Evolutionary conservation across 1,139 yeast genomes (phyloP), one percentile per base, ranked within the genome.

Genomic region (Petasospora fabianii): DNA sequence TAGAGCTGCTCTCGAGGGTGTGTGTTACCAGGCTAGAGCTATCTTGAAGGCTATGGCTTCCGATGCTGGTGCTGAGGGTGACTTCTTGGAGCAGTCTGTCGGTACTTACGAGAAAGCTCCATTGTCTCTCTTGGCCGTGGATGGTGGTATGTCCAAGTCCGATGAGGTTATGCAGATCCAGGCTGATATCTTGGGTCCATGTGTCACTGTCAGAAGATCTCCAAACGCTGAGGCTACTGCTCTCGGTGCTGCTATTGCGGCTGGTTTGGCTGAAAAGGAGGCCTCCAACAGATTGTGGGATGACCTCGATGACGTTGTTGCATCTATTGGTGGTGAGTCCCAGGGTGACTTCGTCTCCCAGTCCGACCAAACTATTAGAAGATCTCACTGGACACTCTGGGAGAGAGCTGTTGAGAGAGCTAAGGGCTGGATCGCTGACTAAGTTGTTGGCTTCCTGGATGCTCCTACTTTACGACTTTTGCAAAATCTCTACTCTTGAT

Each of bases 101-200:
- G 59, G 59, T 38, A 49, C 61, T 29, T 62, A 63, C 38, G 67
- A 61, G 41, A 59, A 62, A 44, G 59, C 68, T 13, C 77, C 80
- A 27, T 68, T 81, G 47, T 71, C 80, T 15, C 60, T 72, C 10
- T 68, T 82, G 50, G 83, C 86, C 12, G 96, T 88, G 20, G 97
- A 90, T 60, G 97, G 97, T 43, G 97, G 97, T 52, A 84, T 90
- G 94, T 84, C 96, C 29, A 80, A 84, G 56, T 88, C 96, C 9
- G 84, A 84, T 58, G 92, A 84, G 55, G 94, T 90, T 41, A 84
- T 90, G 82, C 96, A 86, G 66, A 87, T 90, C 50, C 97, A 90
- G 65, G 85, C 96, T 10, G 95, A 90, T 61, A 80, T 90, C 47
- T 71, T 88, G 53, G 90, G 90, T 1, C 87, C 87, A 3, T 87